Evolutionary conservation across 2,329 filamentous ascomycete species (phyloP).

Genomic region (Colletotrichum tamarilloi): DNA sequence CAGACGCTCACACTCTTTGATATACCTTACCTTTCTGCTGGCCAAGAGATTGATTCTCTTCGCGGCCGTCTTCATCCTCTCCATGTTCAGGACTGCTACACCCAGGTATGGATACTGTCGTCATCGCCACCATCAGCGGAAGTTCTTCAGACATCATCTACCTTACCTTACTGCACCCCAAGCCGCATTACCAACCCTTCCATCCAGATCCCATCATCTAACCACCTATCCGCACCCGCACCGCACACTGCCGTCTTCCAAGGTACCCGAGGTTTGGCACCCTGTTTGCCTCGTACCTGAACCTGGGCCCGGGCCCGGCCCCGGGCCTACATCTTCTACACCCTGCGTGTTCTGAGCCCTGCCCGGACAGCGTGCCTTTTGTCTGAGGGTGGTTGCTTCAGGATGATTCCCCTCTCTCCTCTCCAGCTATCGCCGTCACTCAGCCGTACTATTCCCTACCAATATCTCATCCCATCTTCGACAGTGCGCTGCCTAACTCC

Average conservation of each 20-base stretch:
- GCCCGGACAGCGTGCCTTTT: not conserved
- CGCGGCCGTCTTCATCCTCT: not conserved
- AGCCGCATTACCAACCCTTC: not conserved
- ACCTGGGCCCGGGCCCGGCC: not conserved
- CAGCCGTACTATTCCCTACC: not conserved
- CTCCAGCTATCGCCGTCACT: not conserved
- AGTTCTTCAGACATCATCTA: not conserved
- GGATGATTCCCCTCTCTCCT: not conserved
- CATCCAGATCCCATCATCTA: not conserved
- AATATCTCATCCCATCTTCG: not conserved
- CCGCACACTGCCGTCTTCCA: not conserved
- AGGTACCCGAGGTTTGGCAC: constrained; percentile 9
- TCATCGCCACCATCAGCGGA: not conserved
- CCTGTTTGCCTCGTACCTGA: not conserved
- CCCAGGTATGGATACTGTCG: too few relatives aligned
- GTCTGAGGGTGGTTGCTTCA: not conserved
- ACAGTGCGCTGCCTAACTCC: not conserved
- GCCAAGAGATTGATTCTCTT: not conserved
- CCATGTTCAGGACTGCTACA: not conserved
- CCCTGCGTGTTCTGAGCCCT: not conserved
- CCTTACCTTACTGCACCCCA: not conserved
- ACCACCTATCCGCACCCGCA: not conserved
- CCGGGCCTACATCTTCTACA: not conserved
- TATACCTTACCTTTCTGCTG: not conserved
- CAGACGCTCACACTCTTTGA: not conserved